Base-by-base conservation (phyloP, 2,329 filamentous ascomycete genomes). In the Beauveria pseudobassiana region DNA sequence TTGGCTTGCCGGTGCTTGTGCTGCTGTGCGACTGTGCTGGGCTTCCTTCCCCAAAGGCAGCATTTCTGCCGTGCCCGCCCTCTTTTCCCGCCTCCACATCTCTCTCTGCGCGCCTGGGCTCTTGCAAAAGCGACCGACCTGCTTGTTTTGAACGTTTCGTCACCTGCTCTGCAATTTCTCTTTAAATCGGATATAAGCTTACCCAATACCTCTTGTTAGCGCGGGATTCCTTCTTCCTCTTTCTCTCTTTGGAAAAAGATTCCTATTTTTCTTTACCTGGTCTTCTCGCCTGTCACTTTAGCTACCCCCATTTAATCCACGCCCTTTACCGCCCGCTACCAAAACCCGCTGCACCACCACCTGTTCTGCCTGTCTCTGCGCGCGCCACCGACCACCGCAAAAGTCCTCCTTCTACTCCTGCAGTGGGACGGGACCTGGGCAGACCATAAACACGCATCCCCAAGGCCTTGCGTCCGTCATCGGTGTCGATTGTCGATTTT, bases 271-370 rank as follows among this genome's bases (percentile, higher is more conserved):
- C 10, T 14, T 6, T 14, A 12, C 34, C 14, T 16, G 5, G 34
- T 38, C 34, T 16, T 38, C 22, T 48, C 51, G 34, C 16, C 30
- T 26, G 42, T n/a, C 51, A 9, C 51, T 42, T 26, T 18, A 40
- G n/a, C 28, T 30, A 8, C 34, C 34, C 34, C 34, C 34, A 38
- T 16, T 16, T 38, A 16, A 6, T 38, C 12, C 34, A 38, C 34
- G 34, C 34, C 43, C 57, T 40, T 60, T 60, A 60, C 48, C 57
- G 55, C 55, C 55, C 55, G 55, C 49, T 28, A 42, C 51, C 51
- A 42, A 54, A 38, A 38, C 34, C 34, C 48, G 26, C 45, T 45
- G 28, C 12, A 9, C 45, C 20, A 50, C 46, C 46, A 50, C 24
- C 46, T 43, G 16, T 56, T 20, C 48, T 42, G 18, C 56, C 26